Evolutionary conservation across 257 asterid genomes (phyloP).

Genomic region (Prunella vulgaris): DNA sequence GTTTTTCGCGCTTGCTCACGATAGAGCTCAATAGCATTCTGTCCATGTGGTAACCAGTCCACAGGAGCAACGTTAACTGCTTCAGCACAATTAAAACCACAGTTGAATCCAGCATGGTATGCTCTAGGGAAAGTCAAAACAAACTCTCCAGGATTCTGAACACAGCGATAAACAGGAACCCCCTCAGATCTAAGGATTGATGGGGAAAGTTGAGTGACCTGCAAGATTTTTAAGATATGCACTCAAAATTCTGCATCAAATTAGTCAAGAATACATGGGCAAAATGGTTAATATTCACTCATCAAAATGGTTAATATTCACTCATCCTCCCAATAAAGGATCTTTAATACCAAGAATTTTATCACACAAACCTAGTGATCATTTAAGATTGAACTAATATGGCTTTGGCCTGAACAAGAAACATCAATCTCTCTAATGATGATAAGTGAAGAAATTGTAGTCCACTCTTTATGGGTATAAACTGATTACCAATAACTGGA

Average conservation of each 20-base stretch:
- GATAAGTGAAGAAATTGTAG: background rate
- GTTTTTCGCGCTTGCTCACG: slow-evolving; percentile 78
- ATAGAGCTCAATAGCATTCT: slow-evolving; percentile 89
- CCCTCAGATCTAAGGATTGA: slow-evolving; percentile 75
- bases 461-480: background rate
- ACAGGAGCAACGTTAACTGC: slow-evolving; percentile 99
- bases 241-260: slow-evolving; percentile 11
- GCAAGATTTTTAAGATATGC: slow-evolving; percentile 26
- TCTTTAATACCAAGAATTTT: slow-evolving; percentile 5
- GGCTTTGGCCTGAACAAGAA: background rate
- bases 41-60: slow-evolving; percentile 99
- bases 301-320: background rate
- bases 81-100: slow-evolving; percentile 98
- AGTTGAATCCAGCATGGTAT: slow-evolving; percentile 96
- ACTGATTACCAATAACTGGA: background rate
- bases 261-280: slow-evolving; percentile 3
- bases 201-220: slow-evolving; percentile 97
- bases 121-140: slow-evolving; percentile 98
- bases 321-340: background rate
- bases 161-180: slow-evolving; percentile 89
- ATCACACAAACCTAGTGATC: background rate
- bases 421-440: background rate
- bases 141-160: slow-evolving; percentile 92
- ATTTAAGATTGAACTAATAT: background rate
- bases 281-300: background rate